Percentiles rank a stretch among this genome's conserved stretches.
These are phyloP conservation scores for Emericellopsis atlantica DNA, from an alignment of 2,329 filamentous ascomycete species.

Conservation along the genomic window DNA sequence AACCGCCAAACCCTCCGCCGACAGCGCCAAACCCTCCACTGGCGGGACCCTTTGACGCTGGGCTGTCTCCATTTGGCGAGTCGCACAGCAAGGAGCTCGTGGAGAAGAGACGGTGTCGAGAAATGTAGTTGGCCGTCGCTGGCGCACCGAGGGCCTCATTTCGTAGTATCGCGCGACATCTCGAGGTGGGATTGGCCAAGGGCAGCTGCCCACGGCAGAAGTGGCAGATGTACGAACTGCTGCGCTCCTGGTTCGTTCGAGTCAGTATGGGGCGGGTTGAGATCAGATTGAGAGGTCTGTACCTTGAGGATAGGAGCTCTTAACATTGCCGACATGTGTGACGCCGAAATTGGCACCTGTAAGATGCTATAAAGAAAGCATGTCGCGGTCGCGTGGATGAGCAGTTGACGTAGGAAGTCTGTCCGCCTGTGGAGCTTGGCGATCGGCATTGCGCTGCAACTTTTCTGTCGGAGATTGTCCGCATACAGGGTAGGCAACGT, in stretches of 20 bases:
- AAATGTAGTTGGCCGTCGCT: neutral
- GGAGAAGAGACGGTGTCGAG: slow-evolving; percentile 12
- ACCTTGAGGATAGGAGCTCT: slow-evolving; percentile 28
- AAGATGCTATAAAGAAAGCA: neutral
- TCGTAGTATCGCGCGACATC: slow-evolving; percentile 5
- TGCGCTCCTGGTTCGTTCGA: slow-evolving; percentile 9
- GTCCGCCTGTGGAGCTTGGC: too few species aligned
- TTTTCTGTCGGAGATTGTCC: too few species aligned
- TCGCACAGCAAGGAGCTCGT: slow-evolving; percentile 10
- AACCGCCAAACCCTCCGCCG: slow-evolving; percentile 7
- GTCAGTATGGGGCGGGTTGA: neutral
- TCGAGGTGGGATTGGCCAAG: slow-evolving; percentile 6
- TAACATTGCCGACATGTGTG: slow-evolving; percentile 21
- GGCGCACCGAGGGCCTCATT: neutral
- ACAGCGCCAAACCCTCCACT: slow-evolving; percentile 6
- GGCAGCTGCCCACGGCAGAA: slow-evolving; percentile 21
- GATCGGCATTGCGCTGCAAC: too few species aligned
- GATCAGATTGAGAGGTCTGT: slow-evolving; percentile 2
- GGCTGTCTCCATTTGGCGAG: slow-evolving; percentile 7
- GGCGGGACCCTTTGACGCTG: slow-evolving; percentile 9
- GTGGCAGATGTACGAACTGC: slow-evolving; percentile 26
- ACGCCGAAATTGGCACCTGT: too few species aligned
- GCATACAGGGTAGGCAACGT: too few species aligned
- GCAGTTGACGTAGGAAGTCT: too few species aligned
- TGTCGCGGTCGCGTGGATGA: neutral